phyloP scores from a whole-genome alignment of 345 rosid species.

The Barbarea vulgaris region DNA sequence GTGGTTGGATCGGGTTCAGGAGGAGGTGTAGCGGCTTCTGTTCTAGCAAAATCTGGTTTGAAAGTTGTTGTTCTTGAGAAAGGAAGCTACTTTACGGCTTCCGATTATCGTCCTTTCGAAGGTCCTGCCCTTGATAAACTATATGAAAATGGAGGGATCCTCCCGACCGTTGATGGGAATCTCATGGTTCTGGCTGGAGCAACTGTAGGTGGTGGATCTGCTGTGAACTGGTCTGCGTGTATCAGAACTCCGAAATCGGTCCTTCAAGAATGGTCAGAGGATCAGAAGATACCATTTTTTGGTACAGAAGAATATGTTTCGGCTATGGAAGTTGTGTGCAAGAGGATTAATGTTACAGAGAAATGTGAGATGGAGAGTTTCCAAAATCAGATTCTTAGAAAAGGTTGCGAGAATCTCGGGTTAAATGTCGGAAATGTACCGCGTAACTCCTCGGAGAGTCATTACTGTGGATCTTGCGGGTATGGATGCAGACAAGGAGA shows the following conservation, averaged over 20 bases:
- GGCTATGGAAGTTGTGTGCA: slow-evolving; percentile 72
- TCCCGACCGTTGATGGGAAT: slow-evolving; percentile 48
- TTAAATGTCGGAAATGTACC: slow-evolving; percentile 53
- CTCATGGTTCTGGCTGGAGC: slow-evolving; percentile 65
- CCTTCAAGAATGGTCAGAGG: slow-evolving; percentile 74
- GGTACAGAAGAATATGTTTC: slow-evolving; percentile 50
- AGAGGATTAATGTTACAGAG: slow-evolving; percentile 73
- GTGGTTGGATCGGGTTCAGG: slow-evolving; percentile 92
- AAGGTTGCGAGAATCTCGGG: slow-evolving; percentile 80
- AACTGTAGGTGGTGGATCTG: slow-evolving; percentile 88
- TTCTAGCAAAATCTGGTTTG: slow-evolving; percentile 69
- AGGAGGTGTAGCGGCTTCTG: slow-evolving; percentile 90
- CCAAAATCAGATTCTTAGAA: slow-evolving; percentile 73
- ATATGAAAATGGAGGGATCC: slow-evolving; percentile 72
- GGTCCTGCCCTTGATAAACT: slow-evolving; percentile 57
- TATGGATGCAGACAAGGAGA: slow-evolving; percentile 83
- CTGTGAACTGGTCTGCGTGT: slow-evolving; percentile 89
- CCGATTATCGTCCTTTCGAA: slow-evolving; percentile 65
- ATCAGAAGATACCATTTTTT: slow-evolving; percentile 50
- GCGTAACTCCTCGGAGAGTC: slow-evolving; percentile 70
- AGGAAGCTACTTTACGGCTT: slow-evolving; percentile 63
- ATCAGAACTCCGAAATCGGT: slow-evolving; percentile 67
- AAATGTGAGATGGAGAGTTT: slow-evolving; percentile 61
- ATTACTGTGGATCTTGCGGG: slow-evolving; percentile 86
- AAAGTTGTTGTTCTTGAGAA: slow-evolving; percentile 83